Conservation (phyloP, 2,329 filamentous ascomycete species). For the Periconia digitata region DNA sequence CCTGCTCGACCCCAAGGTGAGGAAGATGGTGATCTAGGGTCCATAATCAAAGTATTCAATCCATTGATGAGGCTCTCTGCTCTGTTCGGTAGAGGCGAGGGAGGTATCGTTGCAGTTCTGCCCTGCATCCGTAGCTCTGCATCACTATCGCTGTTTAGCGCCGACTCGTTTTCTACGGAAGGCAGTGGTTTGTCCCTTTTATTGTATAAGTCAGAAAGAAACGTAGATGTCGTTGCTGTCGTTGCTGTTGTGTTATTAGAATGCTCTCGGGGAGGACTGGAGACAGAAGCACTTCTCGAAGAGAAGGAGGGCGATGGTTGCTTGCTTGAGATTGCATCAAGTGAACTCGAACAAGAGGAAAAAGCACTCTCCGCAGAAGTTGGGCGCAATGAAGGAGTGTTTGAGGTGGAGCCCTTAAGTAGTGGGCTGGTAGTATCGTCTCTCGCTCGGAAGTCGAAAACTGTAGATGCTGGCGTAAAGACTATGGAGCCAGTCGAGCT, state of each 20-base stretch:
- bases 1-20: slow-evolving; percentile 19
- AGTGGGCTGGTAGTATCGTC: neutral
- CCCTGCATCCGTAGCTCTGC: too few species aligned
- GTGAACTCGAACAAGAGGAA: too few species aligned
- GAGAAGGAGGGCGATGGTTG: too few species aligned
- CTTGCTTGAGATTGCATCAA: too few species aligned
- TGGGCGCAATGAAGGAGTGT: neutral
- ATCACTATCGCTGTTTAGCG: too few species aligned
- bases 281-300: too few species aligned
- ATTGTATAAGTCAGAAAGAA: neutral
- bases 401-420: neutral
- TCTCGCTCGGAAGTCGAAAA: neutral
- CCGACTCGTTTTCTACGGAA: slow-evolving; percentile 11
- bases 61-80: slow-evolving; percentile 6
- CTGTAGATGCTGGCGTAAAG: neutral
- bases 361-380: neutral
- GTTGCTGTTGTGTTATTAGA: too few species aligned
- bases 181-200: slow-evolving; percentile 13
- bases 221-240: neutral
- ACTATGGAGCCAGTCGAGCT: neutral
- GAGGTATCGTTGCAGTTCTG: neutral
- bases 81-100: neutral
- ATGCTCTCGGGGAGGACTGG: too few species aligned
- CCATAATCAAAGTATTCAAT: slow-evolving; percentile 3
- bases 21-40: slow-evolving; percentile 14